These are phyloP conservation scores for Crucihimalaya himalaica DNA, from an alignment of 345 rosid species.

Conservation along the genomic window DNA sequence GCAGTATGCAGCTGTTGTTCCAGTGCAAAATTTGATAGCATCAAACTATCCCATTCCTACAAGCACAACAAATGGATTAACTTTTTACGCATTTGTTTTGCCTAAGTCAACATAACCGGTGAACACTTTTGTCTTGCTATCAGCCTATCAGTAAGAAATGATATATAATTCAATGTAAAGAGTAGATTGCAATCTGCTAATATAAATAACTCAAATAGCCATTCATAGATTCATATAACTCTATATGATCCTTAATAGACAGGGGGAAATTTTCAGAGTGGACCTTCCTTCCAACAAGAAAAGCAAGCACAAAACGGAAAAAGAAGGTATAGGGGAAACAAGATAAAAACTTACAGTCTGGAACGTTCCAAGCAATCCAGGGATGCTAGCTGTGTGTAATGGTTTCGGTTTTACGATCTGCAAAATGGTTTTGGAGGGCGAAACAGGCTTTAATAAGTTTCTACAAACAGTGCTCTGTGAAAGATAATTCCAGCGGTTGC, in stretches of 20 bases:
- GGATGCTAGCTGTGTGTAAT: slow-evolving; percentile 86
- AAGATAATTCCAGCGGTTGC: background rate
- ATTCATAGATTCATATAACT: background rate
- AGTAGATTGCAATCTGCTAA: slow-evolving; percentile 4
- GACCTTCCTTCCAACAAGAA: background rate
- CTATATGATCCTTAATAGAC: background rate
- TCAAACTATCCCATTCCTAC: slow-evolving; percentile 98
- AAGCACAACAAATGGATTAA: slow-evolving; percentile 22
- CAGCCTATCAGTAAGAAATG: background rate
- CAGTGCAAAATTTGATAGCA: slow-evolving; percentile 89
- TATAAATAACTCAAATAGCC: background rate
- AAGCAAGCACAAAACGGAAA: background rate
- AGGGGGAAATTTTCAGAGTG: background rate
- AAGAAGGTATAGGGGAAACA: background rate
- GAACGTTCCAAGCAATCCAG: slow-evolving; percentile 92
- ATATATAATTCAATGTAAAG: background rate
- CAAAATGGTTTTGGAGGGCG: slow-evolving; percentile 15
- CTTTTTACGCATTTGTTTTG: slow-evolving; percentile 16
- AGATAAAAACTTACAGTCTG: slow-evolving; percentile 63
- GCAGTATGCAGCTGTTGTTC: slow-evolving; percentile 97
- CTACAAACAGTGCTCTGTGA: slow-evolving; percentile 5
- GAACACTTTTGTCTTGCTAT: background rate
- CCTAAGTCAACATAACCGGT: background rate
- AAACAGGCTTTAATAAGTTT: slow-evolving; percentile 2
- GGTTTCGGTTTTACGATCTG: slow-evolving; percentile 92